Evolutionary conservation across 2,329 filamentous ascomycete genomes (phyloP), one percentile per base, ranked within the genome.

Genomic region (Mycosphaerella sp.): DNA sequence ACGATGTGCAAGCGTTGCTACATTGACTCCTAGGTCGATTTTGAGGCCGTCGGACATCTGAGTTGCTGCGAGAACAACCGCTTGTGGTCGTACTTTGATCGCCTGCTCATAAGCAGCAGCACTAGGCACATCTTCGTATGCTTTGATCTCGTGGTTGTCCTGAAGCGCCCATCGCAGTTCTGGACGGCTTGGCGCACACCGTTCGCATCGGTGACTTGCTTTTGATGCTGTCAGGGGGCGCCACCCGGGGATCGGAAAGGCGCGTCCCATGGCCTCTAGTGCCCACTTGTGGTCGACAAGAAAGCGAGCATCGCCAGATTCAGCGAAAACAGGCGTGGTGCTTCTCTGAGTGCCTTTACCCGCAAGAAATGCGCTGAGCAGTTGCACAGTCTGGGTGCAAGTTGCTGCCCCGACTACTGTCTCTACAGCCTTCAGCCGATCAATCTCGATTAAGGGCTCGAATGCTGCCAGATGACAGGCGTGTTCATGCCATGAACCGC

Each of bases 81-180:
- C 37, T 2, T 44, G n/a, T 1, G 78, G 76, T 13, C 74, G 67
- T n/a, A 62, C 54, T 58, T 81, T 82, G 17, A 80, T 64, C 2
- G 69, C 68, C 37, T 68, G 66, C 59, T 82, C 80, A 55, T 75
- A 81, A 0, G 62, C 54, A 0, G 71, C 73, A 41, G 79, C 78
- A 49, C 72, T 68, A 44, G 68, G 56, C 0, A 75, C 69, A 55
- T 81, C 72, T 59, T 82, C 80, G 43, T 73, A 75, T 1, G 76
- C 70, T 12, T 66, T 66, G 16, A 75, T 59, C 32, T 66, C 66
- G 8, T 49, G 50, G 9, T 63, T 60, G 10, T 60, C 60, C 7
- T 53, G 59, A 3, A 69, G 41, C 16, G 58, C 63, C 73, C 73
- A 76, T 21, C 66, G 58, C 12, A 73, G 50, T 3, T 48, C 45